A percentile compares a stretch with the other conserved stretches of the same genome.
Evolutionary conservation across 129 eudicot species (phyloP).

Genomic region (Artemisia tridentata): DNA sequence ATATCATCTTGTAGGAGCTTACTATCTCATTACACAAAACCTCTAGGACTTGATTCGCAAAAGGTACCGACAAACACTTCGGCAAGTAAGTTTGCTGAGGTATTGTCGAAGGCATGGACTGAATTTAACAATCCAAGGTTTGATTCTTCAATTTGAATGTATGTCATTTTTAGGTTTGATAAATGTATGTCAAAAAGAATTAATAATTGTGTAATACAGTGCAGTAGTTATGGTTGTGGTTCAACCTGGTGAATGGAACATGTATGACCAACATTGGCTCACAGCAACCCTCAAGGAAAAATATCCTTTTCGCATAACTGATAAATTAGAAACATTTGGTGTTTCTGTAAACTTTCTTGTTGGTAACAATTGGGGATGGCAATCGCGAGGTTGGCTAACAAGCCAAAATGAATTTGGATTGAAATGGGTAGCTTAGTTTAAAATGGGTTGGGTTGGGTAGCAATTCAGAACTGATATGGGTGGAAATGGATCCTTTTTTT

Average conservation of each 20-base stretch:
- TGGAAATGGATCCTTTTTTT: no score
- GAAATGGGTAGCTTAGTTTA: no score
- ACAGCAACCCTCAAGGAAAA: constrained; percentile 53
- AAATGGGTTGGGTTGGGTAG: no score
- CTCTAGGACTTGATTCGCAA: constrained; percentile 55
- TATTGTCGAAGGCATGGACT: constrained; percentile 77
- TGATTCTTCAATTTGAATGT: constrained; percentile 2
- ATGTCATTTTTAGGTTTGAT: neutral
- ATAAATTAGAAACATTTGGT: neutral
- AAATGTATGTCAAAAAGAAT: constrained; percentile 4
- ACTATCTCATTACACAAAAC: constrained; percentile 47
- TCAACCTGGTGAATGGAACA: constrained; percentile 91
- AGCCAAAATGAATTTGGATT: no score
- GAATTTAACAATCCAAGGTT: constrained; percentile 85
- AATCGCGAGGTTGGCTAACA: no score
- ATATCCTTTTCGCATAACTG: constrained; percentile 58
- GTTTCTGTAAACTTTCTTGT: neutral
- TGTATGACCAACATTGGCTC: constrained; percentile 99
- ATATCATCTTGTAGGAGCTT: constrained; percentile 57
- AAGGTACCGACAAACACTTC: constrained; percentile 66
- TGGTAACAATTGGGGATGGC: neutral
- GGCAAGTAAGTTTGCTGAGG: constrained; percentile 75
- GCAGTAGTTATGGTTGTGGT: constrained; percentile 88
- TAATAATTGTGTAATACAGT: constrained; percentile 36
- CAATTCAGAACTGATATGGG: no score